Evolutionary conservation across 176 grass and related monocot species (phyloP).

Genomic region (Oryza coarctata): DNA sequence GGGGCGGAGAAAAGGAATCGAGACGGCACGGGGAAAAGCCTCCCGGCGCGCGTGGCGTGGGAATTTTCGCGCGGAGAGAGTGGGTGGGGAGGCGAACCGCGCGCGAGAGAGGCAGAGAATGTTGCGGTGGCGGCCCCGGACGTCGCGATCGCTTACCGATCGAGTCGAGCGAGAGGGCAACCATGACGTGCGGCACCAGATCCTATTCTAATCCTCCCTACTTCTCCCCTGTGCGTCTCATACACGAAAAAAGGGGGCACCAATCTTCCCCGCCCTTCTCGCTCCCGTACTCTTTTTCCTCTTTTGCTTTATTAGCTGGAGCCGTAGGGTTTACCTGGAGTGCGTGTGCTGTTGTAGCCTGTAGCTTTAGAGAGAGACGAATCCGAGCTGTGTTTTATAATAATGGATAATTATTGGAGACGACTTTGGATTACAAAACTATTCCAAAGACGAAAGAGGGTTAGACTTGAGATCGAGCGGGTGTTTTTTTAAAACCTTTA

Average conservation of each 20-base stretch:
- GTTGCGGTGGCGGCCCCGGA: conserved; percentile 11
- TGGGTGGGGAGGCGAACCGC: not conserved
- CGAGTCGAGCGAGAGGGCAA: conserved; percentile 1
- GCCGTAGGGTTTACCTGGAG: not conserved
- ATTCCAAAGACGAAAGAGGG: not conserved
- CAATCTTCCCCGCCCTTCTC: not conserved
- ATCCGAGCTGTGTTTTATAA: not conserved
- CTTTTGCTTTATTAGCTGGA: not conserved
- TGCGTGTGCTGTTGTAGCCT: too few relatives aligned
- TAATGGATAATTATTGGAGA: conserved; percentile 16
- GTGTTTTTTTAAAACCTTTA: not conserved
- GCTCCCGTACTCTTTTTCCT: not conserved
- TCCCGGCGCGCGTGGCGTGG: not conserved
- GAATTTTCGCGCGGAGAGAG: not conserved
- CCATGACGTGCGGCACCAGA: not conserved
- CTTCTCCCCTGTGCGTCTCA: not conserved
- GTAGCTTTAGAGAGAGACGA: too few relatives aligned
- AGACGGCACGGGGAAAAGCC: too few relatives aligned
- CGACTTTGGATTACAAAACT: conserved; percentile 13
- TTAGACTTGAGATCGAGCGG: conserved; percentile 5
- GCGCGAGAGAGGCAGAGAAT: conserved; percentile 8
- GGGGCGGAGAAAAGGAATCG: not conserved
- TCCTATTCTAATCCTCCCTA: not conserved
- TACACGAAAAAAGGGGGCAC: not conserved
- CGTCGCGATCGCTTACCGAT: conserved; percentile 11